These are phyloP conservation scores for Adansonia gregorii DNA, from an alignment of 441 rosid species.

Conservation along the genomic window DNA sequence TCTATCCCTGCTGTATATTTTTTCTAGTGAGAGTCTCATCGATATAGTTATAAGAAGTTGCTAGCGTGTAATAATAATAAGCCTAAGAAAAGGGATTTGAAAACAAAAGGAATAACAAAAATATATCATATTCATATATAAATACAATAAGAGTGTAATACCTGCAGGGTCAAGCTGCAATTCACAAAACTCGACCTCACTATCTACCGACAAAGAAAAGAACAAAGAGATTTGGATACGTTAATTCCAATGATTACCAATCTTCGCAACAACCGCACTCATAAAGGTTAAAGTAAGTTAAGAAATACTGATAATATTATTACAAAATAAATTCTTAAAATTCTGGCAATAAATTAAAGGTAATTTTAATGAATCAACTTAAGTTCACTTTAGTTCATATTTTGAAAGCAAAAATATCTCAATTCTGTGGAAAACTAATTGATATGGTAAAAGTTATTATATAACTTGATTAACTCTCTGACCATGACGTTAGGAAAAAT, in stretches of 20 bases:
- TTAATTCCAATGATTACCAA: neutral
- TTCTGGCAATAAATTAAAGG: neutral
- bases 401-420: no score
- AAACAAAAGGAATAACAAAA: neutral
- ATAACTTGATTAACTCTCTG: neutral
- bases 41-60: no score
- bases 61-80: slow-evolving; percentile 15
- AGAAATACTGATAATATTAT: slow-evolving; percentile 1
- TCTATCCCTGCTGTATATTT: no score
- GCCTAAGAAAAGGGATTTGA: slow-evolving; percentile 23
- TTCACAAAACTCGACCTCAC: slow-evolving; percentile 56
- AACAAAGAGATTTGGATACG: neutral
- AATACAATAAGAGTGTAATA: slow-evolving; percentile 16
- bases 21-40: no score
- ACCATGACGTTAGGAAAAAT: neutral
- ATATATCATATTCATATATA: neutral
- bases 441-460: no score
- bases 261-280: neutral
- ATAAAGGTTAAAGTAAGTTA: neutral
- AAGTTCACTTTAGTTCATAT: neutral
- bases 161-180: slow-evolving; percentile 62
- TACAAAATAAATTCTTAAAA: neutral
- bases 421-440: no score
- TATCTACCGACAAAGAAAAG: slow-evolving; percentile 37
- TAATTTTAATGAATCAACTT: neutral